Conservation (phyloP, 768 basidiomycete species). For the Filobasidium floriforme region DNA sequence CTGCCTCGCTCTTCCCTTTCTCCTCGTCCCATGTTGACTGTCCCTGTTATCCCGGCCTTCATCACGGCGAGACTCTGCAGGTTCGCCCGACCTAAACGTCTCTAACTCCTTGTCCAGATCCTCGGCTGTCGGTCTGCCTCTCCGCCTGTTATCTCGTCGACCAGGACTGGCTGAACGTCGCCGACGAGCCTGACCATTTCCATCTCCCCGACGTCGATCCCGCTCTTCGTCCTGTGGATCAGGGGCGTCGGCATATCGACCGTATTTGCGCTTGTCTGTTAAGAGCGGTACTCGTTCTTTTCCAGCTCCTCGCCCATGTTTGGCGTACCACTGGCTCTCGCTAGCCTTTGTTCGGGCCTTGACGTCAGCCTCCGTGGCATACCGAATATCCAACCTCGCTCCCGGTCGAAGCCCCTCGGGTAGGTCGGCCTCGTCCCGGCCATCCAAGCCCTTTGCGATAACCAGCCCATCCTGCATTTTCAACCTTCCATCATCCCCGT, state of each 20-base stretch:
- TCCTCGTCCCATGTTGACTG: conserved; percentile 2
- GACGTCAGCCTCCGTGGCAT: conserved; percentile 33
- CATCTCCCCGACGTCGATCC: conserved; percentile 13
- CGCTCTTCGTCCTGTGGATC: conserved; percentile 2
- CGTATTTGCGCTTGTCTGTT: conserved; percentile 9
- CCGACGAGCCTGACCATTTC: conserved; percentile 19
- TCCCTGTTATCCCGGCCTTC: not conserved
- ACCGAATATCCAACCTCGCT: conserved; percentile 36
- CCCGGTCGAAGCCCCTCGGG: conserved; percentile 34
- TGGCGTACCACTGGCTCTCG: conserved; percentile 36
- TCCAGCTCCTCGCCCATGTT: conserved; percentile 37
- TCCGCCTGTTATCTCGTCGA: conserved; percentile 22
- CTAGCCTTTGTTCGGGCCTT: conserved; percentile 32
- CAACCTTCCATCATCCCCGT: conserved; percentile 21
- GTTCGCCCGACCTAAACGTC: conserved; percentile 12
- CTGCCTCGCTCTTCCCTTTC: conserved; percentile 9
- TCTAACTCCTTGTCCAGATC: conserved; percentile 87
- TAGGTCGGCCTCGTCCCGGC: conserved; percentile 20
- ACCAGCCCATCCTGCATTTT: conserved; percentile 4
- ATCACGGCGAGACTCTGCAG: conserved; percentile 1
- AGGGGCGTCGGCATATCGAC: conserved; percentile 7
- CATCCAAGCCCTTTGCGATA: not conserved
- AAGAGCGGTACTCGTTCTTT: conserved; percentile 24
- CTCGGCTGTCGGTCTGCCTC: conserved; percentile 62
- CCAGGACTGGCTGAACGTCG: conserved; percentile 19